Evolutionary conservation across 306 rosid genomes (phyloP).

Genomic region (Corylus heterophylla): DNA sequence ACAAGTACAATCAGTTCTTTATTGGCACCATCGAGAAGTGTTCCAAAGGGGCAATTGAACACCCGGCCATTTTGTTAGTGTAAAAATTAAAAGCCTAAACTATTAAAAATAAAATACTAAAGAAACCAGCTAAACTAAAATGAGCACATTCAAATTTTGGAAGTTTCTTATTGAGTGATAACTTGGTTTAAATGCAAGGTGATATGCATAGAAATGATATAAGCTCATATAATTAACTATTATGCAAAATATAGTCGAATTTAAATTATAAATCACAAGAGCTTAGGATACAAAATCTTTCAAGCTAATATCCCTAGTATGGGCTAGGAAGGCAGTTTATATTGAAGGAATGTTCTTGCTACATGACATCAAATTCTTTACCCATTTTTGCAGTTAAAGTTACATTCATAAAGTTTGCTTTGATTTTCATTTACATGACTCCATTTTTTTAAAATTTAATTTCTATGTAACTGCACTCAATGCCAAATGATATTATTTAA

Average conservation of each 20-base stretch:
- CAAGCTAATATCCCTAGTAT: not conserved
- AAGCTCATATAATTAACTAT: not conserved
- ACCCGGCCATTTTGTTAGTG: not conserved
- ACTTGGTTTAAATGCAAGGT: not conserved
- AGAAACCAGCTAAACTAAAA: not conserved
- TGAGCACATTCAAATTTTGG: not conserved
- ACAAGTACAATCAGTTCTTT: conserved; percentile 22
- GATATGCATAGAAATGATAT: not conserved
- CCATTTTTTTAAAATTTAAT: not conserved
- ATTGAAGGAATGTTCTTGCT: conserved; percentile 3
- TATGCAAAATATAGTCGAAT: not conserved
- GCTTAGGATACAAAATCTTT: not conserved
- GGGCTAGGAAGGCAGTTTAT: not conserved
- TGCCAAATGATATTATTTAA: not conserved
- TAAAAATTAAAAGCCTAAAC: not conserved
- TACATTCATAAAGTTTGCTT: not conserved
- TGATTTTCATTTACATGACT: not conserved
- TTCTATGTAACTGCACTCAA: not conserved
- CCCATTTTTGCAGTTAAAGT: not conserved
- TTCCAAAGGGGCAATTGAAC: not conserved
- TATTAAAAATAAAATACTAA: not conserved
- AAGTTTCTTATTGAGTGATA: not conserved
- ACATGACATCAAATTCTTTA: not conserved
- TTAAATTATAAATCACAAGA: not conserved
- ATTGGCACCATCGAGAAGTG: conserved; percentile 16